phyloP scores from a whole-genome alignment of 2,329 filamentous ascomycete species.

The Fusarium domesticum region DNA sequence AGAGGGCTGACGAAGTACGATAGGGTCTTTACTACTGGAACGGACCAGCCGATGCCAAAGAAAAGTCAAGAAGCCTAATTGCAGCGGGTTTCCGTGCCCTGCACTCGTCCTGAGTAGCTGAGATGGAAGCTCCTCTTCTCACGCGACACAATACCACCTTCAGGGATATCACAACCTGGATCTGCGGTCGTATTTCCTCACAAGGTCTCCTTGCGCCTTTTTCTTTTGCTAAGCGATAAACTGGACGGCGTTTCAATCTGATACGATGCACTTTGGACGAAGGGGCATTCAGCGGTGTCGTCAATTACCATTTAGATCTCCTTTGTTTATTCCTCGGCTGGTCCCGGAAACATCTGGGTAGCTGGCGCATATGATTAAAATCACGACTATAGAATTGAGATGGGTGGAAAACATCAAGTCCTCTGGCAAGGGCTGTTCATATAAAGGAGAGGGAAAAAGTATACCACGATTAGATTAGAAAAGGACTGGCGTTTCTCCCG shows the following conservation, averaged over 20 bases:
- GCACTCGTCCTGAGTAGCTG: slow-evolving; percentile 40
- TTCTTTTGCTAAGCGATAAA: slow-evolving; percentile 15
- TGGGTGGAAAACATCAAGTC: slow-evolving; percentile 9
- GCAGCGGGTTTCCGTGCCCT: slow-evolving; percentile 57
- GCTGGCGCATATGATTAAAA: slow-evolving; percentile 2
- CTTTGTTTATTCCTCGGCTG: slow-evolving; percentile 4
- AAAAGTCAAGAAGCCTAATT: slow-evolving; percentile 56
- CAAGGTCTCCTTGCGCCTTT: slow-evolving; percentile 4
- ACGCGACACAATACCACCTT: slow-evolving; percentile 7
- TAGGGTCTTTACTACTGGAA: slow-evolving; percentile 81
- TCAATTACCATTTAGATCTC: slow-evolving; percentile 3
- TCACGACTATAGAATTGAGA: slow-evolving; percentile 16
- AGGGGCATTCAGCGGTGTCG: slow-evolving; percentile 18
- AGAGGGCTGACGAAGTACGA: slow-evolving; percentile 19
- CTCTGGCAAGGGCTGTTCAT: slow-evolving; percentile 16
- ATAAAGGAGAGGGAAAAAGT: slow-evolving; percentile 12
- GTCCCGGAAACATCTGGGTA: slow-evolving; percentile 1
- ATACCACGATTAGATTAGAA: slow-evolving; percentile 21
- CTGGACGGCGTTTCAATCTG: slow-evolving; percentile 22
- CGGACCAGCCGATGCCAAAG: slow-evolving; percentile 65
- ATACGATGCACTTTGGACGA: slow-evolving; percentile 9
- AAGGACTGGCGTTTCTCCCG: slow-evolving; percentile 21
- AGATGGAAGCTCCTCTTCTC: slow-evolving; percentile 1
- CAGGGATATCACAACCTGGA: slow-evolving; percentile 9
- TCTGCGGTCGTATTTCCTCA: slow-evolving; percentile 7